Conservation (phyloP, 1,139 yeast genomes). For the Diutina ranongensis region DNA sequence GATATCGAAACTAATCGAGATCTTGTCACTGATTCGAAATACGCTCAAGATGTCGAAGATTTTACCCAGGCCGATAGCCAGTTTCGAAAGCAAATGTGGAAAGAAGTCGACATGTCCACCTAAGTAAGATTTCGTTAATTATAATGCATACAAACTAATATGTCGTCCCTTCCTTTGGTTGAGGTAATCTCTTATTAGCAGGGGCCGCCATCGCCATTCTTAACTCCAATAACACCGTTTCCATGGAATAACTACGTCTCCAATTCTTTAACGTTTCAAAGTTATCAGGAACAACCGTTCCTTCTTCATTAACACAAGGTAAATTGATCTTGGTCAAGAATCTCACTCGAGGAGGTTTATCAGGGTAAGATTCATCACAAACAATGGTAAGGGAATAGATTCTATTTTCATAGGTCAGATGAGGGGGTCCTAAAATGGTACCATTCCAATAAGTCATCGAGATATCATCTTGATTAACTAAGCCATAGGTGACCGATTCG, state of each 20-base stretch:
- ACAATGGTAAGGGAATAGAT: conserved; percentile 74
- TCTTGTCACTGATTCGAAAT: conserved; percentile 13
- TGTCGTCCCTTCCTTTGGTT: conserved; percentile 82
- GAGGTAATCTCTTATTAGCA: conserved; percentile 72
- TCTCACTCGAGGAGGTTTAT: conserved; percentile 69
- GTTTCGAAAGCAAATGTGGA: conserved; percentile 22
- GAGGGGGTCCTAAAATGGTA: conserved; percentile 95
- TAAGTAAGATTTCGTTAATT: too few relatives aligned
- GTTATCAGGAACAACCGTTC: conserved; percentile 48
- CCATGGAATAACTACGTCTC: conserved; percentile 88
- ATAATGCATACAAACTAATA: conserved; percentile 32
- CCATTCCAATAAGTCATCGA: conserved; percentile 94
- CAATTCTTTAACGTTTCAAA: conserved; percentile 71
- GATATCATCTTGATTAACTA: conserved; percentile 80
- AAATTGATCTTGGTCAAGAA: conserved; percentile 79
- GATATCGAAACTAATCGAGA: conserved; percentile 23
- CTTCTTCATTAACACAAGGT: conserved; percentile 75
- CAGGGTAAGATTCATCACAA: conserved; percentile 84
- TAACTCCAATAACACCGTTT: conserved; percentile 75
- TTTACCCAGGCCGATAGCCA: conserved; percentile 30
- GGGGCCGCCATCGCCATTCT: conserved; percentile 79
- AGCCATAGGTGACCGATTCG: conserved; percentile 90
- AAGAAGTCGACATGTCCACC: conserved; percentile 13
- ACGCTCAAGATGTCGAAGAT: conserved; percentile 20
- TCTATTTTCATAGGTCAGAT: conserved; percentile 84